A percentile compares a stretch with the other conserved stretches of the same genome.
Evolutionary conservation across 805 yeast genomes (phyloP).

Genomic region (Candida insectorum): DNA sequence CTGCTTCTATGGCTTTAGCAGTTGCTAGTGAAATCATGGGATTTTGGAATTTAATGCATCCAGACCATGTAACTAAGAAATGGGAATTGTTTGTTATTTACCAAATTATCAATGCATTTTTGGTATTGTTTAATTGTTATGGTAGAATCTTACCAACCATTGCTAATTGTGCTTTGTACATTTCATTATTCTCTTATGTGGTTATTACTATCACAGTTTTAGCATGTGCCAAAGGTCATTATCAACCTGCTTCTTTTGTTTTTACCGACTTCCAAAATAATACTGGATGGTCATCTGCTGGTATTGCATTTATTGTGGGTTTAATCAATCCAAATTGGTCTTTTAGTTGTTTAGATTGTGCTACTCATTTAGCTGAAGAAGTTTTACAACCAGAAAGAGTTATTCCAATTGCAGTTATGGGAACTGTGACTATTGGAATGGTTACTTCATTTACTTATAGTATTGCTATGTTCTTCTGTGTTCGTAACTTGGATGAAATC

Average conservation of each 20-base stretch:
- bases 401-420: slow-evolving; percentile 59
- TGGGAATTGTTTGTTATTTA: slow-evolving; percentile 57
- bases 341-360: slow-evolving; percentile 65
- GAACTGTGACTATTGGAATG: slow-evolving; percentile 64
- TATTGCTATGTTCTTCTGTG: slow-evolving; percentile 57
- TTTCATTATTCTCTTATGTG: slow-evolving; percentile 50
- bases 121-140: slow-evolving; percentile 48
- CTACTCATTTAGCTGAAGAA: slow-evolving; percentile 73
- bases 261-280: slow-evolving; percentile 51
- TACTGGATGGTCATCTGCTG: slow-evolving; percentile 60
- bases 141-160: slow-evolving; percentile 50
- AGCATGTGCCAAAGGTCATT: slow-evolving; percentile 50
- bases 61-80: slow-evolving; percentile 25
- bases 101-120: slow-evolving; percentile 41
- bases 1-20: slow-evolving; percentile 36
- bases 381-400: slow-evolving; percentile 52
- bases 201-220: slow-evolving; percentile 53
- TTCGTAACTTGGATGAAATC: slow-evolving; percentile 50
- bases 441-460: slow-evolving; percentile 53
- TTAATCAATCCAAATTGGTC: slow-evolving; percentile 69
- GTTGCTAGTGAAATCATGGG: slow-evolving; percentile 35
- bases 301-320: slow-evolving; percentile 68
- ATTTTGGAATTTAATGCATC: slow-evolving; percentile 34
- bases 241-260: slow-evolving; percentile 50
- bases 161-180: slow-evolving; percentile 47